phyloP scores from a whole-genome alignment of 225 moss, liverwort and hornwort genomes.

The Antitrichia curtipendula region DNA sequence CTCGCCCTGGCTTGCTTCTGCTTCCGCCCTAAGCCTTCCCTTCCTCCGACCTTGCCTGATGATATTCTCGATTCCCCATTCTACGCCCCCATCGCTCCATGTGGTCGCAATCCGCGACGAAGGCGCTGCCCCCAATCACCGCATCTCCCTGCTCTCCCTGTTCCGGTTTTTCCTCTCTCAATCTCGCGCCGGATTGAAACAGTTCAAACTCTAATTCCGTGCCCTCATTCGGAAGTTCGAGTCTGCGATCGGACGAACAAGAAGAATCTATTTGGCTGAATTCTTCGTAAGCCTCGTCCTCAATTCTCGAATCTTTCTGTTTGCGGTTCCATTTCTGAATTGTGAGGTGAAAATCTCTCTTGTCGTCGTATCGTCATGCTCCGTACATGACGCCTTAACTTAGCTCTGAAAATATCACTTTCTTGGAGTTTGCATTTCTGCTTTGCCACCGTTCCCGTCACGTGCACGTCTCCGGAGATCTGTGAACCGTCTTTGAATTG shows the following conservation, averaged over 20 bases:
- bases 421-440: background rate
- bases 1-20: background rate
- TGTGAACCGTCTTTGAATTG: background rate
- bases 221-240: background rate
- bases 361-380: background rate
- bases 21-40: background rate
- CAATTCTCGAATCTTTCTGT: background rate
- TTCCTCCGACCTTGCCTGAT: background rate
- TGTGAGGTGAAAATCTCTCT: background rate
- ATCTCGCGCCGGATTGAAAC: background rate
- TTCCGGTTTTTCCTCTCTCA: background rate
- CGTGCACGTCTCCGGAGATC: background rate
- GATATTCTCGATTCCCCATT: background rate
- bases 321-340: background rate
- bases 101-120: background rate
- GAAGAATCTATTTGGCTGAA: background rate
- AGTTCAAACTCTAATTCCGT: background rate
- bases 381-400: background rate
- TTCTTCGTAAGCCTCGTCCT: background rate
- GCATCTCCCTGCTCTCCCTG: background rate
- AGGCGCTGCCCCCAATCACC: background rate
- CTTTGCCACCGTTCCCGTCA: background rate
- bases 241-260: background rate
- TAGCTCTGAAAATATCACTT: background rate
- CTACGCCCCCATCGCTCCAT: background rate